These are phyloP conservation scores for Fusarium sp. DNA, from an alignment of 2,329 filamentous ascomycete species.

Conservation along the genomic window DNA sequence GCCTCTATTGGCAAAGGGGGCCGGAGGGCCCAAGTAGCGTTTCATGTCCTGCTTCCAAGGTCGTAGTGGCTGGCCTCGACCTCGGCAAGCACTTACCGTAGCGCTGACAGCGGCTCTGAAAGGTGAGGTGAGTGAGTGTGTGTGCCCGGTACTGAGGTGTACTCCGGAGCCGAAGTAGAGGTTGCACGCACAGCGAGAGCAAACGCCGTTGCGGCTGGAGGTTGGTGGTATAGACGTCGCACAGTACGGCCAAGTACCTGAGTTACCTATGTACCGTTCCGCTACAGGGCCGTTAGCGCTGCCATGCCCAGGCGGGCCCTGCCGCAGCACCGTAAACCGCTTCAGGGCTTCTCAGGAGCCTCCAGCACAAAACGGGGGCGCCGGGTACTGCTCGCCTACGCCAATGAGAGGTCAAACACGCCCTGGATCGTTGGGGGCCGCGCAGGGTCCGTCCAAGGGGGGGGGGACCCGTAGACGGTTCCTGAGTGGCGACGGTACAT, in stretches of 20 bases:
- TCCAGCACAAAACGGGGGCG: slow-evolving; percentile 21
- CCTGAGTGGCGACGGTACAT: slow-evolving; percentile 39
- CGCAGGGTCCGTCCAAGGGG: slow-evolving; percentile 7
- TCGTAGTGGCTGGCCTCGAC: slow-evolving; percentile 26
- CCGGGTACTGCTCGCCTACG: slow-evolving; percentile 1
- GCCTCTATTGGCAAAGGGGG: slow-evolving; percentile 14
- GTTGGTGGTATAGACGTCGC: background rate
- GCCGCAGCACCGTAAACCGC: slow-evolving; percentile 35
- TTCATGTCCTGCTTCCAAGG: slow-evolving; percentile 18
- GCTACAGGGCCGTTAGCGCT: slow-evolving; percentile 9
- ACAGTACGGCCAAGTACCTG: background rate
- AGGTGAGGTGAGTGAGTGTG: background rate
- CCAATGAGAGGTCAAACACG: slow-evolving; percentile 20
- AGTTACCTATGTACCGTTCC: background rate
- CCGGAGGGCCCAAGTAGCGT: slow-evolving; percentile 22
- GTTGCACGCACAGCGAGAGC: background rate
- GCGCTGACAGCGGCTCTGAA: slow-evolving; percentile 24
- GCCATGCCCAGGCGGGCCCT: slow-evolving; percentile 39
- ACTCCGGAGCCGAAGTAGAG: background rate
- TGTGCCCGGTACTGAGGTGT: background rate
- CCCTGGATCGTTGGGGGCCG: slow-evolving; percentile 18
- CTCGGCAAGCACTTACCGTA: slow-evolving; percentile 5
- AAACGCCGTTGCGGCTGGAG: background rate
- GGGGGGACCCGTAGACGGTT: slow-evolving; percentile 18
- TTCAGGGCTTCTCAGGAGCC: slow-evolving; percentile 14